Conservation (phyloP, 345 rosid genomes). For the Eutrema japonicum region DNA sequence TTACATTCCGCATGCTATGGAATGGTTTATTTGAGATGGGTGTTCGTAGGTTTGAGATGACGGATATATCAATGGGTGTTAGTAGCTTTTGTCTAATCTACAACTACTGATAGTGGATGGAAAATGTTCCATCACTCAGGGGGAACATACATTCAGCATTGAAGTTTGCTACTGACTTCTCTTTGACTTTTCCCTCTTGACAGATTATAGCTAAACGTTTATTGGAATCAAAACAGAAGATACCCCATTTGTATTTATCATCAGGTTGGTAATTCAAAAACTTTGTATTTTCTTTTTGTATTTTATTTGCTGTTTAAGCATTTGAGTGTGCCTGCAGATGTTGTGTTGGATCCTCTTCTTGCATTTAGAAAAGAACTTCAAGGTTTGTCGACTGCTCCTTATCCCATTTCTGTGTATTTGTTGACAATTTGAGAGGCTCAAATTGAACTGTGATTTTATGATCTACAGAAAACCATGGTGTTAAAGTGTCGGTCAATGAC, state of each 20-base stretch:
- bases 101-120: conserved; percentile 19
- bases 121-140: conserved; percentile 15
- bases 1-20: conserved; percentile 21
- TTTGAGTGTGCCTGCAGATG: conserved; percentile 61
- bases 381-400: conserved; percentile 55
- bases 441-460: conserved; percentile 32
- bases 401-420: conserved; percentile 7
- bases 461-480: conserved; percentile 77
- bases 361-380: conserved; percentile 87
- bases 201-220: conserved; percentile 92
- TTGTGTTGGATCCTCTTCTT: conserved; percentile 92
- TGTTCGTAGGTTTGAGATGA: neutral
- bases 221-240: conserved; percentile 93
- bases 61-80: neutral
- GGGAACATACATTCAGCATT: conserved; percentile 28
- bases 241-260: conserved; percentile 87
- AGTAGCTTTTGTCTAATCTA: conserved; percentile 11
- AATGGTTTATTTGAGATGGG: neutral
- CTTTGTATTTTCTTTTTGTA: conserved; percentile 23
- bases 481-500: conserved; percentile 96
- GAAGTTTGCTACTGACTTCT: conserved; percentile 29
- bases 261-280: conserved; percentile 56
- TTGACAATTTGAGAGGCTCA: conserved; percentile 37
- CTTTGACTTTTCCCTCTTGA: conserved; percentile 36
- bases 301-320: conserved; percentile 34